These are phyloP conservation scores for Isatis tinctoria DNA, from an alignment of 345 rosid species.

Conservation along the genomic window DNA sequence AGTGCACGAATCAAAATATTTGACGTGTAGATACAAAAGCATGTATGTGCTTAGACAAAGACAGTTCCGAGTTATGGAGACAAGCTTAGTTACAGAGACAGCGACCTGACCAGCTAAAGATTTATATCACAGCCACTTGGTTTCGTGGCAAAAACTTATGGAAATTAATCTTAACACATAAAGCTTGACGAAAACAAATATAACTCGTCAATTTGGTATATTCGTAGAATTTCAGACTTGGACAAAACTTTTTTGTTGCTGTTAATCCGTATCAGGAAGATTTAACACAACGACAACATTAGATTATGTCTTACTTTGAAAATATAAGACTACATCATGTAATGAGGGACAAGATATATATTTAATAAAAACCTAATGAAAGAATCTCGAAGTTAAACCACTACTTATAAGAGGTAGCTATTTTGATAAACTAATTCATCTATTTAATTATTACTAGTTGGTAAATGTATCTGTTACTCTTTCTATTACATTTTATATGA, in stretches of 20 bases:
- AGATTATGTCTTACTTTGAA: too few species aligned
- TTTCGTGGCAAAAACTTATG: background rate
- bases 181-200: background rate
- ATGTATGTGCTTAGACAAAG: constrained; percentile 23
- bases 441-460: too few species aligned
- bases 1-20: constrained; percentile 13
- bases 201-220: background rate
- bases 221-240: background rate
- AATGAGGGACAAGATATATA: too few species aligned
- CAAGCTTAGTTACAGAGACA: constrained; percentile 18
- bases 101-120: constrained; percentile 16
- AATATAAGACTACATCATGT: too few species aligned
- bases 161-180: background rate
- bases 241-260: background rate
- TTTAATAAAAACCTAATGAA: too few species aligned
- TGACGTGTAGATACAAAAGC: constrained; percentile 29
- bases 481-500: too few species aligned
- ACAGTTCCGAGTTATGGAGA: constrained; percentile 23
- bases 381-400: too few species aligned
- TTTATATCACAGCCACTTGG: constrained; percentile 15
- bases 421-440: too few species aligned
- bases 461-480: too few species aligned
- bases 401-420: too few species aligned
- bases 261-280: background rate
- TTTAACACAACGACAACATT: background rate